Evolutionary conservation across 1,284 basidiomycete species (phyloP).

Genomic region (Boletus smithii): DNA sequence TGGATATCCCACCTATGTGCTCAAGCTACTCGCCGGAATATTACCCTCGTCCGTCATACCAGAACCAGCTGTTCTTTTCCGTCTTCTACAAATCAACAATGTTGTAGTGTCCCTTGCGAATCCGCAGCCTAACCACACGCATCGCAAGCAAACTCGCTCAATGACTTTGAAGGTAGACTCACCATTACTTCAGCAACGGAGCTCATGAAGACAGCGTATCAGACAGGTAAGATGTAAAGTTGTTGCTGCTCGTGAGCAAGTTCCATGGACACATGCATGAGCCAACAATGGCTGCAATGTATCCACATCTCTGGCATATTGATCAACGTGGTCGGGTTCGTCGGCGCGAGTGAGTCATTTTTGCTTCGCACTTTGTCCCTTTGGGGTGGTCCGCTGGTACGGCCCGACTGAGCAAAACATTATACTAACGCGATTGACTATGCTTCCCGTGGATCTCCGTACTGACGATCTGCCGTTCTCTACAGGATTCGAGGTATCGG

Average conservation of each 20-base stretch:
- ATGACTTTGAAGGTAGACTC: neutral
- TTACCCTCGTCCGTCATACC: conserved; percentile 73
- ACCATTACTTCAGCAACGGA: conserved; percentile 82
- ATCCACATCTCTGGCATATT: conserved; percentile 80
- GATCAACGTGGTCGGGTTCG: conserved; percentile 80
- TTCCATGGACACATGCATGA: conserved; percentile 80
- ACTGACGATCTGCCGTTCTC: conserved; percentile 68
- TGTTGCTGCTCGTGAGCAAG: conserved; percentile 70
- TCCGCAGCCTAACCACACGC: conserved; percentile 55
- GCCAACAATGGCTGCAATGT: conserved; percentile 73
- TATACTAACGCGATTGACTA: neutral
- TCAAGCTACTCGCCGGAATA: conserved; percentile 50
- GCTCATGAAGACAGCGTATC: conserved; percentile 79
- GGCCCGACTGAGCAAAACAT: neutral
- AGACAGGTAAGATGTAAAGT: conserved; percentile 80
- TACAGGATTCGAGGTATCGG: conserved; percentile 71
- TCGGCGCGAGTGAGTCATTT: conserved; percentile 52
- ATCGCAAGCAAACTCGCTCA: neutral
- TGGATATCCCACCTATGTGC: neutral
- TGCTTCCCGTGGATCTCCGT: neutral
- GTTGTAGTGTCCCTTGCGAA: conserved; percentile 70
- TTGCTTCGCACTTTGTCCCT: conserved; percentile 10
- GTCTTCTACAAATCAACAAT: conserved; percentile 70
- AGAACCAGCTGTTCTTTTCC: conserved; percentile 64
- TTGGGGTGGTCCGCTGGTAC: neutral